Base-by-base conservation (phyloP, 192 early-diverging fungal species). In the Globomyces pollinis-pini region DNA sequence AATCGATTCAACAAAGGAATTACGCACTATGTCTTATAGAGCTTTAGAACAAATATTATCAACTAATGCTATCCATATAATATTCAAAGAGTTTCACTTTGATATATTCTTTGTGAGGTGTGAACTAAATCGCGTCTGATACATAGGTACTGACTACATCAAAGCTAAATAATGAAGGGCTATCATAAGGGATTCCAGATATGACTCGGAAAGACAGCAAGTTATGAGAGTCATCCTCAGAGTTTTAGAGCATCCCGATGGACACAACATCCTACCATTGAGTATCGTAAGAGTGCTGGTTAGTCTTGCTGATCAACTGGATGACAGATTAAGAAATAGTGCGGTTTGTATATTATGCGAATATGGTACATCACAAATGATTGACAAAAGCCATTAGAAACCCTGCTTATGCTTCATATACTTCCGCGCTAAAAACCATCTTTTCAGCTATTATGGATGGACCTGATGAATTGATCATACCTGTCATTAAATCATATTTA, bases 271-370 rank as follows among this genome's bases (percentile, higher is more conserved):
- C 54, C 54, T 92, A 7, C 73, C 80, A 2, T 79, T 82, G 43
- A 68, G 73, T 15, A 60, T 92, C 21, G 70, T 91, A 33, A 67
- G 89, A n/a, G 75, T 85, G 11, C 57, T 91, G 11, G 83, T 89
- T 4, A 78, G 89, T 1, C 66, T 91, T 20, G 84, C 86, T 15
- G 90, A 91, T 54, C 89, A 90, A 61, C 32, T 70, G 4, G 89
- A 91, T 42, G 88, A 89, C 35, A 84, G 82, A 52, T 59, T 90
- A 38, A 58, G 89, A 33, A 79, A 80, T 54, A 81, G 88, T 2
- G 83, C 83, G 50, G 55, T 92, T 2, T 86, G 90, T 42, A 89
- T 86, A 3, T 66, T 92, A 31, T 86, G 87, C 36, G 90, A 92
- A 72, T 65, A 90, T 58, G 68, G 88, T 89, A 74, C n/a, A 4